A percentile compares a stretch with the other conserved stretches of the same genome.
These are phyloP conservation scores for Thielaviopsis punctulata DNA, from an alignment of 2,329 filamentous ascomycete genomes.

Conservation along the genomic window DNA sequence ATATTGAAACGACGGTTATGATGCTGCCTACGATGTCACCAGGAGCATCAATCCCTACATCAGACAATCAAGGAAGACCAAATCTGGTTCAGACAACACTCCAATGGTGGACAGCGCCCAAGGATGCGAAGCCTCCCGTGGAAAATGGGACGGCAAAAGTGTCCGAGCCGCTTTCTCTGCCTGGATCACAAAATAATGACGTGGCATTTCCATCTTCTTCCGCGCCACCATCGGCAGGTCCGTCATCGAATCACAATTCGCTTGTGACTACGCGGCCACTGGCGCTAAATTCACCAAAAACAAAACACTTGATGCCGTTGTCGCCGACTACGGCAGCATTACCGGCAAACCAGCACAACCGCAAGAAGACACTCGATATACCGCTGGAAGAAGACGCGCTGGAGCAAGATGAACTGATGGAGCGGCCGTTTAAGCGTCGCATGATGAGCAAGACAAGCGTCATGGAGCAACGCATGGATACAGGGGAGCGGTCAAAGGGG, in stretches of 20 bases:
- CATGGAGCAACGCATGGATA: too few species aligned
- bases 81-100: background rate
- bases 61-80: background rate
- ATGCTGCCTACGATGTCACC: background rate
- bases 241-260: background rate
- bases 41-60: background rate
- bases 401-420: background rate
- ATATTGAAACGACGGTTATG: background rate
- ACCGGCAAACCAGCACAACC: background rate
- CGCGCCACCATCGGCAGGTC: background rate
- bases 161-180: background rate
- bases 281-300: background rate
- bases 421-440: constrained; percentile 3
- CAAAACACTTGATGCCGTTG: background rate
- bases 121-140: background rate
- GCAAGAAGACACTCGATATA: background rate
- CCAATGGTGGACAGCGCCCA: background rate
- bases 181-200: background rate
- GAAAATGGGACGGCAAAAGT: background rate
- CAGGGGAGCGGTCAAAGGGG: too few species aligned
- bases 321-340: background rate
- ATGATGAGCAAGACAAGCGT: background rate
- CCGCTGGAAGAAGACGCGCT: background rate
- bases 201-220: background rate
- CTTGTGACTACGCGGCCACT: background rate